Evolutionary conservation across 2,329 filamentous ascomycete genomes (phyloP).

Genomic region (Ophiostoma quercus): DNA sequence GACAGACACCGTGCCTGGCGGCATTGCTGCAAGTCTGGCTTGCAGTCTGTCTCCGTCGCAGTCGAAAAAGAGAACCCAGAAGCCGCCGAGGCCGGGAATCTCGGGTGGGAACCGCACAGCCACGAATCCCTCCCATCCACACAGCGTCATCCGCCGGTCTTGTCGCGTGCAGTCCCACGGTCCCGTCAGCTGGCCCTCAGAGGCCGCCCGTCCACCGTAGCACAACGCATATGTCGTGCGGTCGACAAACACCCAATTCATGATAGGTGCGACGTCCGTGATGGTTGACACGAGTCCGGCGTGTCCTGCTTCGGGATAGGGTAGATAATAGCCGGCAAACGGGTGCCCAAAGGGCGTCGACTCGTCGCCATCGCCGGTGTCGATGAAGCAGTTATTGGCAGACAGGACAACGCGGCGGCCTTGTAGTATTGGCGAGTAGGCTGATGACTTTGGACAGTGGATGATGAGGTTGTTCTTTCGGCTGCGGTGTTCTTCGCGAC

Average conservation of each 20-base stretch:
- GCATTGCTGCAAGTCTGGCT: constrained; percentile 37
- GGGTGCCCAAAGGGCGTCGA: constrained; percentile 41
- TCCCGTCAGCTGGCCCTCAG: constrained; percentile 43
- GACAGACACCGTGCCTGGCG: constrained; percentile 45
- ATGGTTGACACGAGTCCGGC: constrained; percentile 47
- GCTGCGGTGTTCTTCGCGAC: constrained; percentile 44
- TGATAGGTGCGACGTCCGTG: constrained; percentile 44
- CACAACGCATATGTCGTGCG: constrained; percentile 43
- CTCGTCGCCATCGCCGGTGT: constrained; percentile 38
- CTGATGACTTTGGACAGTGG: constrained; percentile 44
- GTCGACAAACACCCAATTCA: constrained; percentile 49
- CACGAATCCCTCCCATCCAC: constrained; percentile 47
- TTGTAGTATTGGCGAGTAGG: constrained; percentile 41
- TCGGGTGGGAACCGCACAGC: constrained; percentile 35
- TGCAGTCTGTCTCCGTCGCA: constrained; percentile 42
- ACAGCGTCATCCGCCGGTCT: constrained; percentile 46
- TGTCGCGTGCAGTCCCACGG: constrained; percentile 50
- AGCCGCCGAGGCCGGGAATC: constrained; percentile 35
- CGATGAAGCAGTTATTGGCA: constrained; percentile 45
- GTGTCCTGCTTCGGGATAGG: constrained; percentile 49
- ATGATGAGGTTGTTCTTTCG: constrained; percentile 46
- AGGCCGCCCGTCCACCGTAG: constrained; percentile 41
- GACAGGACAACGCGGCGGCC: constrained; percentile 44
- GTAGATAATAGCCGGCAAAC: constrained; percentile 53
- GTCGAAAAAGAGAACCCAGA: constrained; percentile 48